These are phyloP conservation scores for Luffa aegyptiaca DNA, from an alignment of 306 rosid species.

Conservation along the genomic window DNA sequence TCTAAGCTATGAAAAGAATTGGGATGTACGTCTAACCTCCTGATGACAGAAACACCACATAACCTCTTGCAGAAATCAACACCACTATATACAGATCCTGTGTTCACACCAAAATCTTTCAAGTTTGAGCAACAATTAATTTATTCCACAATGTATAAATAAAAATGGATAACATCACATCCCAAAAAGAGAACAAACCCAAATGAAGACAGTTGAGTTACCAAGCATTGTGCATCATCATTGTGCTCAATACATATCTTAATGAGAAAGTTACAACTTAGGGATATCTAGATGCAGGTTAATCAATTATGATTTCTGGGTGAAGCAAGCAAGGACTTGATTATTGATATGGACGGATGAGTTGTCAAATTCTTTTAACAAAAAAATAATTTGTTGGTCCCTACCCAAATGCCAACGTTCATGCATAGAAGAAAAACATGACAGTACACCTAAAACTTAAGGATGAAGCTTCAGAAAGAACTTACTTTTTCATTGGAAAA, in stretches of 20 bases:
- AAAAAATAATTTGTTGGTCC: not conserved
- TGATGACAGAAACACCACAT: constrained; percentile 86
- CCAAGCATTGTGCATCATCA: not conserved
- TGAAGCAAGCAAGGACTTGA: not conserved
- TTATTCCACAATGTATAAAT: not conserved
- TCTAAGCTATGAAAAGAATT: not conserved
- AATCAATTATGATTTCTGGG: not conserved
- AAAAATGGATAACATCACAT: not conserved
- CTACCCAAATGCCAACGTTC: not conserved
- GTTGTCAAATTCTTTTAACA: not conserved
- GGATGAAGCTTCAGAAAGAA: not conserved
- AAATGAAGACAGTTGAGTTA: not conserved
- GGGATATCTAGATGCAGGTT: not conserved
- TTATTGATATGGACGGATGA: not conserved
- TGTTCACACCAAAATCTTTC: constrained; percentile 4
- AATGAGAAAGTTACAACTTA: not conserved
- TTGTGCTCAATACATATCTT: not conserved
- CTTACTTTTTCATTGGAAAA: not conserved
- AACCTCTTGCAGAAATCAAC: constrained; percentile 97
- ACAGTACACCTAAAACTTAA: not conserved
- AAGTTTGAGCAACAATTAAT: not conserved
- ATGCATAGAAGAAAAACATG: not conserved
- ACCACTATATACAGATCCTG: constrained; percentile 91
- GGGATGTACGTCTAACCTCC: constrained; percentile 55
- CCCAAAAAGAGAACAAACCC: not conserved